Conservation (phyloP, 805 yeast species). For the Metschnikowia baotianmanensis region DNA sequence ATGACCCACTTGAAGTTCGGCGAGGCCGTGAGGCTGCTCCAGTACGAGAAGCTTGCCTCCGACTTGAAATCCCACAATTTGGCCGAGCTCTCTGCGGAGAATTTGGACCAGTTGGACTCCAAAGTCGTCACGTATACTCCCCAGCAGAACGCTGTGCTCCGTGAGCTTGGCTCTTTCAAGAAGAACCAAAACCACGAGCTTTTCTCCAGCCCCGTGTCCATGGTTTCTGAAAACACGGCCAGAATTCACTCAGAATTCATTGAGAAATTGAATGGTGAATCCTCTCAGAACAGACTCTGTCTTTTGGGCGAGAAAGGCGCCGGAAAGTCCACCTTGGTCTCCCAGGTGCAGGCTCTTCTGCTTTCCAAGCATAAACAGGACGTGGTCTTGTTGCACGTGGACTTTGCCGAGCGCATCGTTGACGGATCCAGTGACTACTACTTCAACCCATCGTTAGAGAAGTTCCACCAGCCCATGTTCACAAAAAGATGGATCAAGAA, state of each 20-base stretch:
- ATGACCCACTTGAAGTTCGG: conserved; percentile 40
- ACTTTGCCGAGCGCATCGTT: conserved; percentile 57
- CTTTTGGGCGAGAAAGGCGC: conserved; percentile 71
- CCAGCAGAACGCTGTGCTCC: conserved; percentile 42
- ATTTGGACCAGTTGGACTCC: conserved; percentile 11
- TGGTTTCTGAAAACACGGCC: conserved; percentile 52
- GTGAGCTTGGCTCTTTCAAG: conserved; percentile 60
- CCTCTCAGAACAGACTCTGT: conserved; percentile 47
- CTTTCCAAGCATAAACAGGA: conserved; percentile 27
- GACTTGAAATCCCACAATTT: conserved; percentile 15
- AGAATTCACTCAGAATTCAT: conserved; percentile 39
- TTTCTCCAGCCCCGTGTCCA: conserved; percentile 56
- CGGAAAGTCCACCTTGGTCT: conserved; percentile 72
- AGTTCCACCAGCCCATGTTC: conserved; percentile 78
- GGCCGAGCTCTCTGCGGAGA: conserved; percentile 15
- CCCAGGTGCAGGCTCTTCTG: conserved; percentile 67
- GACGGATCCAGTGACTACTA: conserved; percentile 74
- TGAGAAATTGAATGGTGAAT: conserved; percentile 26
- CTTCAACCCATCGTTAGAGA: conserved; percentile 44
- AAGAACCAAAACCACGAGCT: conserved; percentile 64
- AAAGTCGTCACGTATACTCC: conserved; percentile 38
- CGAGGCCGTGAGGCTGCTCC: conserved; percentile 36
- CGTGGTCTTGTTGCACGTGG: conserved; percentile 58
- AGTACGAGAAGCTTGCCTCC: conserved; percentile 33
- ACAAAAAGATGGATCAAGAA: conserved; percentile 58